Base-by-base conservation (phyloP, 164 flowering plant species). In the Dillenia turbinata region DNA sequence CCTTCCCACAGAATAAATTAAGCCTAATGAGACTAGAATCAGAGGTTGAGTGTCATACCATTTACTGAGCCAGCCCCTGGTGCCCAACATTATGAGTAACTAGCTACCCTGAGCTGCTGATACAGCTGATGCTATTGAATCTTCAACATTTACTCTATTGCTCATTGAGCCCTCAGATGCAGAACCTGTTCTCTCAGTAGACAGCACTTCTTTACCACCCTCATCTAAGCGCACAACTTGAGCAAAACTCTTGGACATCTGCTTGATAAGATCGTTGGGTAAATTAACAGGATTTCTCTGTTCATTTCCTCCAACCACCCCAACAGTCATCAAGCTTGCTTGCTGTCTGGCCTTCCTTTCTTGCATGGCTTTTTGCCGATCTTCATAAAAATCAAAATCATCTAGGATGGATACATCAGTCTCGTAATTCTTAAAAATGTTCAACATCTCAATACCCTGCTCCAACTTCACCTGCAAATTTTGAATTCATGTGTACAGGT, bases 281-380 rank as follows among this genome's bases (percentile, higher is more conserved):
- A 78, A 50, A n/a, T 74, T 22, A 19, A 66, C 72, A 24, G 76
- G 51, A 57, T 58, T 73, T 58, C 61, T 52, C 46, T 64, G 76
- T n/a, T 80, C 85, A 52, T 64, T 67, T 16, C 62, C 75, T 59
- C 75, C 76, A 46, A 59, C 69, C 9, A 67, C 76, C 12, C 79
- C 78, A 13, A 56, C 70, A 51, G 74, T 45, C 17, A 69, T 55
- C 56, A 75, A 61, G 71, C 71, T 68, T 15, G 65, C 71, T 59
- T 83, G 91, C 66, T 84, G 89, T 55, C 79, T 81, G 24, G 85
- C 82, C 77, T 82, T 89, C 73, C 85, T 66, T 49, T 89, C 92
- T 66, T 82, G 87, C 81, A 86, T 80, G 47, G 77, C 74, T 61
- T 77, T 85, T 79, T 89, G 80, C 61, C 92, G 65, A 12, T 81